Percentiles rank a stretch among this genome's conserved stretches.
phyloP scores from a whole-genome alignment of 2,329 filamentous ascomycete species.

The Xylaria sp. region DNA sequence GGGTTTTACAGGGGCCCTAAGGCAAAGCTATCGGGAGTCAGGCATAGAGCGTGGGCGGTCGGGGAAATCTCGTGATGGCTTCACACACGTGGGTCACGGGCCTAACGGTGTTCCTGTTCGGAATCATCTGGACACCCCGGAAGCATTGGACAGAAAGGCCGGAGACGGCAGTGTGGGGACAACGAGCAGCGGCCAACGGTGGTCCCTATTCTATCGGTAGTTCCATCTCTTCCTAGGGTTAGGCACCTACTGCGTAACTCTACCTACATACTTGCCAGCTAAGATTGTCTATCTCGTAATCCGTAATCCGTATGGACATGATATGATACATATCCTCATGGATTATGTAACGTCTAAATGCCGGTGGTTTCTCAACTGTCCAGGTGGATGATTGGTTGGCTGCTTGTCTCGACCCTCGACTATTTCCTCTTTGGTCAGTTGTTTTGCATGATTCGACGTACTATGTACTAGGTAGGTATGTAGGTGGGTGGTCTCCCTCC shows the following conservation, averaged over 20 bases:
- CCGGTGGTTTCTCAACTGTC: too few species aligned
- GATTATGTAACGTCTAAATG: neutral
- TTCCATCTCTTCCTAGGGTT: too few species aligned
- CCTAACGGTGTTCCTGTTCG: too few species aligned
- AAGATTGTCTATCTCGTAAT: too few species aligned
- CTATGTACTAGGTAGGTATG: neutral
- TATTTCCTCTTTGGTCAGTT: slow-evolving; percentile 20
- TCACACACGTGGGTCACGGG: neutral
- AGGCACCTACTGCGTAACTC: too few species aligned
- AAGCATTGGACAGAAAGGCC: neutral
- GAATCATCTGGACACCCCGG: neutral
- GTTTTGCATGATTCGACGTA: slow-evolving; percentile 12
- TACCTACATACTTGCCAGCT: too few species aligned
- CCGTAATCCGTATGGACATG: too few species aligned
- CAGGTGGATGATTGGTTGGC: slow-evolving; percentile 23
- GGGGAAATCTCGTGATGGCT: neutral
- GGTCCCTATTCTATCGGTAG: too few species aligned
- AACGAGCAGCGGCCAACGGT: too few species aligned
- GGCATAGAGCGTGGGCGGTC: neutral
- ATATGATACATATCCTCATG: neutral
- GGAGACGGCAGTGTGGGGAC: neutral
- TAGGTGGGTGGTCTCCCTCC: neutral
- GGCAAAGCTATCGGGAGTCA: neutral
- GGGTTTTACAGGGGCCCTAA: neutral
- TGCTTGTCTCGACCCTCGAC: neutral